A percentile compares a stretch with the other conserved stretches of the same genome.
These are phyloP conservation scores for Salvia splendens DNA, from an alignment of 257 asterid species.

Conservation along the genomic window DNA sequence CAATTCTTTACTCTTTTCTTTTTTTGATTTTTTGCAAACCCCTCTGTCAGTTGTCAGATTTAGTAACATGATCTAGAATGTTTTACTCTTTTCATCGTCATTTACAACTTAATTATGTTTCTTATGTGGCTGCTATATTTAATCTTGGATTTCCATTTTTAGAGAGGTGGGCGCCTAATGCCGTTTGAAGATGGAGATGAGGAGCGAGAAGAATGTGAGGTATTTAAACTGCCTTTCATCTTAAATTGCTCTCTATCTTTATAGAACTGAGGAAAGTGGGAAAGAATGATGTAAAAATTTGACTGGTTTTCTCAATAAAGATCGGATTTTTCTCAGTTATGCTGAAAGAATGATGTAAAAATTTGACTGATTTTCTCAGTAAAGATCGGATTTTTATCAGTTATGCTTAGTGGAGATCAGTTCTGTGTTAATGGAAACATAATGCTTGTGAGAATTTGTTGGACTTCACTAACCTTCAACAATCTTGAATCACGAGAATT, in stretches of 20 bases:
- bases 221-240: conserved; percentile 32
- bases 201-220: conserved; percentile 83
- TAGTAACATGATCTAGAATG: conserved; percentile 38
- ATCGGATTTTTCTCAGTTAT: conserved; percentile 28
- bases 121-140: conserved; percentile 16
- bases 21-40: conserved; percentile 25
- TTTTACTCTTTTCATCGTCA: conserved; percentile 36
- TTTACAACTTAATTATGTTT: conserved; percentile 29
- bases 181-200: conserved; percentile 53
- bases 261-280: conserved; percentile 1
- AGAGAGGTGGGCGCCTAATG: conserved; percentile 29
- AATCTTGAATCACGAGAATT: conserved; percentile 23
- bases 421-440: not conserved
- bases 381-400: too few species aligned
- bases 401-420: not conserved
- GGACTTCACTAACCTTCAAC: conserved; percentile 18
- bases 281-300: conserved; percentile 3
- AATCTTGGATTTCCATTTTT: conserved; percentile 26
- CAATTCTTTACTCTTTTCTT: conserved; percentile 15
- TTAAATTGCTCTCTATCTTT: conserved; percentile 3
- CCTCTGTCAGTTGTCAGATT: conserved; percentile 33
- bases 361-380: too few species aligned
- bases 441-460: not conserved
- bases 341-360: conserved; percentile 17
- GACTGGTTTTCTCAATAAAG: conserved; percentile 22